Evolutionary conservation across 1,284 basidiomycete genomes (phyloP).

Genomic region (Amylostereum areolatum): DNA sequence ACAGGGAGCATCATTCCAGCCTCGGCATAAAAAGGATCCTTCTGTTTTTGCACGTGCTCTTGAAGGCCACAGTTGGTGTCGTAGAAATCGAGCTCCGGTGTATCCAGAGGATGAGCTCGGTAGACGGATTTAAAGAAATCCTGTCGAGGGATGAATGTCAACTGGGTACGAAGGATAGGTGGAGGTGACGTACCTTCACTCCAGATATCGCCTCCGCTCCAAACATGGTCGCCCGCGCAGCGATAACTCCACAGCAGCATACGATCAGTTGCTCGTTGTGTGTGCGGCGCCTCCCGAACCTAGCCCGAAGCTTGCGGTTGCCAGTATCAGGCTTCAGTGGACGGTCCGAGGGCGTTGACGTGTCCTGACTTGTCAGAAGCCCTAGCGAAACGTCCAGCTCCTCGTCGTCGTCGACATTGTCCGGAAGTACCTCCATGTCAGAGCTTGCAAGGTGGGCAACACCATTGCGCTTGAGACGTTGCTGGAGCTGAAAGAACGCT

Average conservation of each 20-base stretch:
- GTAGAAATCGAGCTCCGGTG: constrained; percentile 6
- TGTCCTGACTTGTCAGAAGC: no score
- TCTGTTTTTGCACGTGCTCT: neutral
- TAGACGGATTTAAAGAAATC: constrained; percentile 5
- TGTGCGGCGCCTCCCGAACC: constrained; percentile 9
- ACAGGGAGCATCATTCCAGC: neutral
- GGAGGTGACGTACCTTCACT: constrained; percentile 5
- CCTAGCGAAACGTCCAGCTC: no score
- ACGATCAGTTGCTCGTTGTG: constrained; percentile 21
- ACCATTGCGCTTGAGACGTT: no score
- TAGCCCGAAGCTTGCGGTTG: no score
- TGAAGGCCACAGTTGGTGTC: constrained; percentile 9
- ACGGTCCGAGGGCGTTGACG: no score
- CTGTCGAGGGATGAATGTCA: constrained; percentile 2
- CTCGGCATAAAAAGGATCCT: neutral
- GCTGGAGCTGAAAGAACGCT: no score
- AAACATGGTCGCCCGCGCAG: constrained; percentile 15
- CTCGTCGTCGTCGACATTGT: no score
- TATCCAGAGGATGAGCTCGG: neutral
- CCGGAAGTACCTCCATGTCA: no score
- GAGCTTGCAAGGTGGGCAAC: no score
- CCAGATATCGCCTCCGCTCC: constrained; percentile 13
- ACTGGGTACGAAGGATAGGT: neutral
- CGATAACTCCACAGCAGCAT: constrained; percentile 17
- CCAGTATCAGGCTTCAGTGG: no score